Evolutionary conservation across 1,284 basidiomycete species (phyloP).

Genomic region (Cystobasidium slooffiae): DNA sequence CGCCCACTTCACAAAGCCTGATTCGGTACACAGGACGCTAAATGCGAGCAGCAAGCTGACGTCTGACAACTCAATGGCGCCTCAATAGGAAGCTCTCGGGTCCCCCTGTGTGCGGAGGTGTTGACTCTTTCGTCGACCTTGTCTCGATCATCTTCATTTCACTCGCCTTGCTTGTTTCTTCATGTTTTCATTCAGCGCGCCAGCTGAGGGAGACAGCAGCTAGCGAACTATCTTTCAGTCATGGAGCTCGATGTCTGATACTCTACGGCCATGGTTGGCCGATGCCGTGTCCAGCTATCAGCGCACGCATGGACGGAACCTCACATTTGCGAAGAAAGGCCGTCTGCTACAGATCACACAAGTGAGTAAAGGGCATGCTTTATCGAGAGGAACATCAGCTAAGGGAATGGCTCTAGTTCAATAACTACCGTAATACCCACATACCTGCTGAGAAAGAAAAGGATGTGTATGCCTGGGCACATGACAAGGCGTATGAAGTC

Average conservation of each 20-base stretch:
- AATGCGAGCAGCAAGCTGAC: too few species aligned
- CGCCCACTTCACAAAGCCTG: too few species aligned
- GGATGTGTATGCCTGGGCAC: conserved; percentile 33
- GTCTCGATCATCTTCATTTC: too few species aligned
- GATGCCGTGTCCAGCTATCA: conserved; percentile 21
- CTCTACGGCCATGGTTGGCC: conserved; percentile 30
- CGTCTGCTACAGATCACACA: conserved; percentile 23
- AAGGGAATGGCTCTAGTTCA: conserved; percentile 20
- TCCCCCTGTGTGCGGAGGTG: too few species aligned
- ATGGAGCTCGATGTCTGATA: conserved; percentile 16
- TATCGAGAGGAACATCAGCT: background rate
- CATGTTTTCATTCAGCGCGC: too few species aligned
- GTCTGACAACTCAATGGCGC: too few species aligned
- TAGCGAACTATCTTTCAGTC: background rate
- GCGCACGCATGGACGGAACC: conserved; percentile 20
- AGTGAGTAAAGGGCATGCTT: conserved; percentile 5
- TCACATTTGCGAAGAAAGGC: conserved; percentile 29
- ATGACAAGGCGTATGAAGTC: conserved; percentile 22
- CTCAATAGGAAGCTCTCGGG: too few species aligned
- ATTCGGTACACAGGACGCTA: too few species aligned
- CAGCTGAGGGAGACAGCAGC: too few species aligned
- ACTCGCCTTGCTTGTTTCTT: too few species aligned
- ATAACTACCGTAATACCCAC: conserved; percentile 16
- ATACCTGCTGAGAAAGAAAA: conserved; percentile 6
- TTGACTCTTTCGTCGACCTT: too few species aligned